Evolutionary conservation across 1,284 basidiomycete genomes (phyloP).

Genomic region (Tylopilus sp.): DNA sequence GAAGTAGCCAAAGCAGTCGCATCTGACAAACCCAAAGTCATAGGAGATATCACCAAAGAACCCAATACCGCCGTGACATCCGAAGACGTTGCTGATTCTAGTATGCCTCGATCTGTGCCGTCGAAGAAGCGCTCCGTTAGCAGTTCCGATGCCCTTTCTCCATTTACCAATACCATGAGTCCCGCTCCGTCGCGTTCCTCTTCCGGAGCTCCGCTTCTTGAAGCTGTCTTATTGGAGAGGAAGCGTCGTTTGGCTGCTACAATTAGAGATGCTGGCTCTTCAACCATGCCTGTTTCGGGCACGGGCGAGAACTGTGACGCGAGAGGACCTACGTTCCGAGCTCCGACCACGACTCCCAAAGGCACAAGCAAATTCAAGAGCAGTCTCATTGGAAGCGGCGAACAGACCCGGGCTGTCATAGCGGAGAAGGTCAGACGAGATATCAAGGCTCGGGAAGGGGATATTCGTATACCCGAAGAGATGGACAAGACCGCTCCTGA

Average conservation of each 20-base stretch:
- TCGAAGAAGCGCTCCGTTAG: conserved; percentile 21
- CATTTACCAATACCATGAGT: conserved; percentile 12
- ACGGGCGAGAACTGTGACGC: conserved; percentile 13
- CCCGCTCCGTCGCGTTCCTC: conserved; percentile 27
- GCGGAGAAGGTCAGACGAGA: conserved; percentile 40
- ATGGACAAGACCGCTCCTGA: conserved; percentile 18
- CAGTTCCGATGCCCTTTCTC: conserved; percentile 6
- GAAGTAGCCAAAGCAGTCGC: neutral
- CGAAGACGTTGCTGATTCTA: neutral
- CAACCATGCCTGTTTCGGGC: conserved; percentile 10
- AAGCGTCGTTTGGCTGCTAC: conserved; percentile 41
- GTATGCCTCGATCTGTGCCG: neutral
- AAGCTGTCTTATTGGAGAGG: conserved; percentile 58
- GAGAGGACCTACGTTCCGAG: conserved; percentile 15
- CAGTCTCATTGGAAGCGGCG: conserved; percentile 51
- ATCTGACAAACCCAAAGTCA: conserved; percentile 4
- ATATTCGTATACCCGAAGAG: conserved; percentile 23
- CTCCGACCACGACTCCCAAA: conserved; percentile 34
- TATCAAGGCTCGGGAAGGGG: conserved; percentile 20
- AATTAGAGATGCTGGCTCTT: conserved; percentile 17
- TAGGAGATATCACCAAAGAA: neutral
- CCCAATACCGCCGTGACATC: neutral
- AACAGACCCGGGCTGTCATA: conserved; percentile 40
- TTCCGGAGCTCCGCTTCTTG: conserved; percentile 54
- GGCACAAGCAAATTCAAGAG: conserved; percentile 64